phyloP scores from a whole-genome alignment of 768 basidiomycete genomes.

The Russula foetens region DNA sequence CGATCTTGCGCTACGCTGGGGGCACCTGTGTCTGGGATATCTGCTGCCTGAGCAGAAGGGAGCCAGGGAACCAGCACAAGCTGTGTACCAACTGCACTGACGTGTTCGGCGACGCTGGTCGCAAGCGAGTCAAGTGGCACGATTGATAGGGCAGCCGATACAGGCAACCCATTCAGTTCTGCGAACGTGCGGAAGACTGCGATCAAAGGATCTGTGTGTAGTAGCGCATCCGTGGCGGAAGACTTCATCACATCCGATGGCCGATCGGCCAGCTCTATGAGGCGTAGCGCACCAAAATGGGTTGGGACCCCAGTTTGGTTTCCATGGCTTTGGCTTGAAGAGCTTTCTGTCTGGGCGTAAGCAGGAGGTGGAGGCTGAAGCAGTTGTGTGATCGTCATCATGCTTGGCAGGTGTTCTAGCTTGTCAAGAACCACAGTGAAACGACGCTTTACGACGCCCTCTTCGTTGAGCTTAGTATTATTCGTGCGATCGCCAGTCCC shows the following conservation, averaged over 20 bases:
- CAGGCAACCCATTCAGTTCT: slow-evolving; percentile 56
- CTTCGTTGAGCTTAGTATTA: not conserved
- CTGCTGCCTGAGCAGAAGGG: slow-evolving; percentile 28
- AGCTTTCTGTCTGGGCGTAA: slow-evolving; percentile 1
- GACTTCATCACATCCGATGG: slow-evolving; percentile 58
- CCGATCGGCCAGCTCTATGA: slow-evolving; percentile 75
- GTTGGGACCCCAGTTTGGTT: not conserved
- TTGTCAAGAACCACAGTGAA: slow-evolving; percentile 87
- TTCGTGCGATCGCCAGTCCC: not conserved
- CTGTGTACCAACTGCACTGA: slow-evolving; percentile 49
- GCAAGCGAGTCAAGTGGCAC: slow-evolving; percentile 73
- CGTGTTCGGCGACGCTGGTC: slow-evolving; percentile 59
- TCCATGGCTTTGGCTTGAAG: not conserved
- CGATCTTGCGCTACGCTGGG: slow-evolving; percentile 8
- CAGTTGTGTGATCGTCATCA: slow-evolving; percentile 86
- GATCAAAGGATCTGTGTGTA: slow-evolving; percentile 65
- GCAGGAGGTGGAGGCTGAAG: slow-evolving; percentile 38
- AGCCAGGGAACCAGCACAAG: slow-evolving; percentile 83
- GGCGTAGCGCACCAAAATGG: slow-evolving; percentile 49
- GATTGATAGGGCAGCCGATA: slow-evolving; percentile 60
- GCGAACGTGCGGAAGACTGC: slow-evolving; percentile 73
- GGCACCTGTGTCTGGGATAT: slow-evolving; percentile 7
- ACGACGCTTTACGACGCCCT: slow-evolving; percentile 40
- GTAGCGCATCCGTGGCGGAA: slow-evolving; percentile 55
- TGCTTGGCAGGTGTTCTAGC: slow-evolving; percentile 79